A percentile compares a stretch with the other conserved stretches of the same genome.
phyloP scores from a whole-genome alignment of 2,329 filamentous ascomycete genomes.

The Fusarium torulosum region DNA sequence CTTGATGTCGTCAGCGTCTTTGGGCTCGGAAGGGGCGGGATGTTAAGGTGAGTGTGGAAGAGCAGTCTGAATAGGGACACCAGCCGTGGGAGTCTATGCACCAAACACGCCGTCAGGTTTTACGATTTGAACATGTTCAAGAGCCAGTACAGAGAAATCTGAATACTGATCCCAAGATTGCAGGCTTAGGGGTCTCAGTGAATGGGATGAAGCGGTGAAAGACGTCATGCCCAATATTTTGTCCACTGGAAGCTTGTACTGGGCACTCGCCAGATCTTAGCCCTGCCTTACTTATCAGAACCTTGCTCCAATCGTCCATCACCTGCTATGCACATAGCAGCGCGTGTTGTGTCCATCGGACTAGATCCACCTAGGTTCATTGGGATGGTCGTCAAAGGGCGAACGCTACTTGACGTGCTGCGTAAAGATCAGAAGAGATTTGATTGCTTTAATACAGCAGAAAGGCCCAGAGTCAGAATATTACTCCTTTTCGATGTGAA shows the following conservation, averaged over 20 bases:
- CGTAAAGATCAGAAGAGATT: no score
- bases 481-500: no score
- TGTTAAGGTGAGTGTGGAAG: neutral
- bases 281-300: neutral
- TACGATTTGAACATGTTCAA: neutral
- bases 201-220: neutral
- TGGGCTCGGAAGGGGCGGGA: constrained; percentile 19
- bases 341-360: neutral
- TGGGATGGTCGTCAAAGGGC: neutral
- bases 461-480: no score
- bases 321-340: neutral
- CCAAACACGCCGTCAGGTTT: neutral
- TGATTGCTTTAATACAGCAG: no score
- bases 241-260: neutral
- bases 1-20: constrained; percentile 1
- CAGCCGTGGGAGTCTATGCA: neutral
- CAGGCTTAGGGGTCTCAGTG: neutral
- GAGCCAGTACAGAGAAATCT: neutral
- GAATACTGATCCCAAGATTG: neutral
- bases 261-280: neutral
- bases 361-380: neutral
- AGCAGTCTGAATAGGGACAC: neutral
- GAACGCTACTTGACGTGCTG: neutral
- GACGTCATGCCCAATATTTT: neutral
- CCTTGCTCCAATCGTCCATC: neutral